Percentiles rank a stretch among this genome's conserved stretches.
phyloP scores from a whole-genome alignment of 129 eudicot genomes.

The Flaveria ramosissima region DNA sequence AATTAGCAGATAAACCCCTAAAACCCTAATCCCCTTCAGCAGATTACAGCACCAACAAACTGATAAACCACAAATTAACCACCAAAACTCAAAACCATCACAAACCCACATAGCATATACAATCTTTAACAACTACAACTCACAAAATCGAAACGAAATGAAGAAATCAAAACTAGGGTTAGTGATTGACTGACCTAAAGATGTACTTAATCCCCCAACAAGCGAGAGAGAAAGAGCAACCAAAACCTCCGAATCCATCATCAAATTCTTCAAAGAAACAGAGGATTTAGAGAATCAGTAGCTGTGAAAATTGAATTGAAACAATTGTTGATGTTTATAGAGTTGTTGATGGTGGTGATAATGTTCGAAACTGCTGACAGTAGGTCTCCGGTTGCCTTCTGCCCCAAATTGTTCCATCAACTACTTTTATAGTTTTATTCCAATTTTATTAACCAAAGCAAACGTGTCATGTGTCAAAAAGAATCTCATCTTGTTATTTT shows the following conservation, averaged over 20 bases:
- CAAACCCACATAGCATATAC: neutral
- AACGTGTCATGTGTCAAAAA: conserved; percentile 15
- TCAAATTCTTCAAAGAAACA: conserved; percentile 16
- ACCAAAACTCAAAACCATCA: neutral
- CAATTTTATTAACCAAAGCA: conserved; percentile 30
- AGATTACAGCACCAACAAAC: neutral
- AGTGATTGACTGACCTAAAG: conserved; percentile 58
- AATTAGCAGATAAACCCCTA: conserved; percentile 20
- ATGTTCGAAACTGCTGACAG: conserved; percentile 35
- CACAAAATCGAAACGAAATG: neutral
- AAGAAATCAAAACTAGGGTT: conserved; percentile 7
- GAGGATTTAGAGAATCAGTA: neutral
- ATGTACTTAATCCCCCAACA: conserved; percentile 91
- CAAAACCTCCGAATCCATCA: conserved; percentile 82
- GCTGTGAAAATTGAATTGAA: neutral
- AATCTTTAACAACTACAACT: conserved; percentile 1
- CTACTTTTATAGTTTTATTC: conserved; percentile 27
- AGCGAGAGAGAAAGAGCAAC: conserved; percentile 91
- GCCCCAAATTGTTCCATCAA: conserved; percentile 27
- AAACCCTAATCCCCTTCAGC: conserved; percentile 22
- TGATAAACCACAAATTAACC: neutral
- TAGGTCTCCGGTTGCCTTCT: conserved; percentile 31
- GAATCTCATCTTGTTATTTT: neutral
- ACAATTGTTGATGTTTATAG: neutral
- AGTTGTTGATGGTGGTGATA: conserved; percentile 22